Percentiles rank a stretch among this genome's conserved stretches.
Conservation (phyloP, 192 early-diverging fungal species). For the Gonapodya sp. region DNA sequence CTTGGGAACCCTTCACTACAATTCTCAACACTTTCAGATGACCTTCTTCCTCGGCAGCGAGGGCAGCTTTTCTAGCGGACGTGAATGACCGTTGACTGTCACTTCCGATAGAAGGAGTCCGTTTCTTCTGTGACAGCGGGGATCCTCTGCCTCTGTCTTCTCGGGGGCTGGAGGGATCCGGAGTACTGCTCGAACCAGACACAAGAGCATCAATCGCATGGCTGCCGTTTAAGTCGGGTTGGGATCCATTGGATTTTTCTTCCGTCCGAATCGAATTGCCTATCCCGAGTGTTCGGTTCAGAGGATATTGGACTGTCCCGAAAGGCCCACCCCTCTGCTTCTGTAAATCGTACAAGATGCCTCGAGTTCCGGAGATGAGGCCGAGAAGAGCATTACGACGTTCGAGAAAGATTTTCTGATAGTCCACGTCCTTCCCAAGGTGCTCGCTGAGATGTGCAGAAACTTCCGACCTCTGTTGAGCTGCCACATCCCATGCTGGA, state of each 20-base stretch:
- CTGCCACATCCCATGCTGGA: background rate
- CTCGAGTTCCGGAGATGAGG: conserved; percentile 52
- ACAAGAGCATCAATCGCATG: conserved; percentile 9
- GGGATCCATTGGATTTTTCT: conserved; percentile 13
- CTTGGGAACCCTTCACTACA: background rate
- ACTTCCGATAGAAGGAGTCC: background rate
- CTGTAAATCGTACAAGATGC: conserved; percentile 57
- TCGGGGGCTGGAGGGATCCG: background rate
- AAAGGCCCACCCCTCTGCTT: conserved; percentile 57
- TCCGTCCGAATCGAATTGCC: conserved; percentile 11
- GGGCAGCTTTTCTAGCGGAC: background rate
- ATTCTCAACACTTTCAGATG: background rate
- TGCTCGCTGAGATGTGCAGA: background rate
- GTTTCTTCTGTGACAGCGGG: background rate
- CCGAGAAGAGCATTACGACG: conserved; percentile 60
- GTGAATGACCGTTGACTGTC: background rate
- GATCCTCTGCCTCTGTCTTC: background rate
- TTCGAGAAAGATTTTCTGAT: conserved; percentile 50
- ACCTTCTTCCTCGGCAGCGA: background rate
- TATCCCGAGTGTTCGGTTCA: conserved; percentile 21
- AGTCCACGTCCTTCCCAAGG: background rate
- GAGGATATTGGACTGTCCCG: conserved; percentile 55
- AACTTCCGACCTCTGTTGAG: background rate
- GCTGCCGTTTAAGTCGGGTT: conserved; percentile 14
- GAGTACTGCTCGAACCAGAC: background rate